Evolutionary conservation across 108 stramenopile species (phyloP), one percentile per base, ranked within the genome.

Genomic region (Cyclostephanos invisitatus): DNA sequence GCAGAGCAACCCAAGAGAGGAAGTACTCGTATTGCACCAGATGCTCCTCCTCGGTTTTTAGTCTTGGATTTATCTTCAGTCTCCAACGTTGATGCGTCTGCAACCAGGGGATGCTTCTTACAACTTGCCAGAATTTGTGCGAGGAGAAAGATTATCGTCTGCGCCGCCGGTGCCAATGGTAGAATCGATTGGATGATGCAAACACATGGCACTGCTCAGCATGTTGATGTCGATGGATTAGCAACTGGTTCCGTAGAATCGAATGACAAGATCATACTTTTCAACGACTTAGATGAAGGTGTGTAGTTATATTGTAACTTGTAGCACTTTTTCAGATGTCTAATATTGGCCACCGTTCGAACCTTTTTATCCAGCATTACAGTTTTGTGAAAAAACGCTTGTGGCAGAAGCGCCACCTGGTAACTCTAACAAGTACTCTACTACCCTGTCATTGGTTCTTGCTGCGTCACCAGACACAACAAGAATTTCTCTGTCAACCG

Each of bases 171-270:
- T 20, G 78, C 82, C 1, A 84, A 82, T 58, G 78, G 85, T 24
- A 76, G 87, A 20, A 86, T 91, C n/a, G 86, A 90, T 32, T 95
- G 93, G 93, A 86, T 92, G 74, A 74, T 95, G 64, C 84, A 86
- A 22, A 85, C 84, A 11, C 93, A 95, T 72, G 87, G 86, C 36
- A 88, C 85, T 67, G 88, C 89, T 8, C 72, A 82, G 61, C 65
- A 78, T 32, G 46, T 75, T 14, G 77, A 75, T 5, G 71, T 72
- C 47, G 91, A 95, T 59, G 87, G 69, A 46, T 66, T 81, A 44
- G 60, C 58, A 46, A 55, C 55, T 63, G 55, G 72, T 54, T 36
- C 44, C 10, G 8, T 44, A 5, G 68, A 70, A 46, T 22, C 22
- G 12, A 56, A 56, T 38, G 58, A 80, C 21, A 83, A 78, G 40